A percentile compares a stretch with the other conserved stretches of the same genome.
Conservation (phyloP, 176 grass and related monocot species). For the Zizania latifolia region DNA sequence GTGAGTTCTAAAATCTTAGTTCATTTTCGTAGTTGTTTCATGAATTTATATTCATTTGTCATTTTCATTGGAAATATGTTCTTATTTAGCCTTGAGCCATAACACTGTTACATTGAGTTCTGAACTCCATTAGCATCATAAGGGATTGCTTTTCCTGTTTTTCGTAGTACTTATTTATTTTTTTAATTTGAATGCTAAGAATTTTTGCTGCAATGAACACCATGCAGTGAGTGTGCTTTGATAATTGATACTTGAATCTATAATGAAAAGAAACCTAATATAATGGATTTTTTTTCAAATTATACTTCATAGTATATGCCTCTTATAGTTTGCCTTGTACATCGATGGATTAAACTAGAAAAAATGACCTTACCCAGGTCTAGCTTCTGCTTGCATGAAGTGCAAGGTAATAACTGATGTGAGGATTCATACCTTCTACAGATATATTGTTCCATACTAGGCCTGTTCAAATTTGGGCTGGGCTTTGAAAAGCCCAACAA, state of each 20-base stretch:
- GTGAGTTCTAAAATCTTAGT: constrained; percentile 52
- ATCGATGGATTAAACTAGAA: not conserved
- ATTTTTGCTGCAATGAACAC: not conserved
- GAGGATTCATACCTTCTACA: not conserved
- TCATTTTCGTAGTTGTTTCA: constrained; percentile 17
- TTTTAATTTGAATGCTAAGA: not conserved
- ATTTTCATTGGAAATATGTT: not conserved
- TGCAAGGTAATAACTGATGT: not conserved
- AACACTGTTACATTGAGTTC: not conserved
- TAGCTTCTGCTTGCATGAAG: not conserved
- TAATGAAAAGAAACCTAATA: not conserved
- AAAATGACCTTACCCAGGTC: not conserved
- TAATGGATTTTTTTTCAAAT: not conserved
- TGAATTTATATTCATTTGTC: constrained; percentile 10
- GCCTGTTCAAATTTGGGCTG: too few relatives aligned
- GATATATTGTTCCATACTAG: not conserved
- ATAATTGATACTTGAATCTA: not conserved
- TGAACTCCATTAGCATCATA: not conserved
- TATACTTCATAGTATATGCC: not conserved
- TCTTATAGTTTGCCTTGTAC: not conserved
- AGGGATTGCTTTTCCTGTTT: not conserved
- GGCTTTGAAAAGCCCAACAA: too few relatives aligned
- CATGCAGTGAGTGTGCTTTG: not conserved
- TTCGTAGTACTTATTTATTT: not conserved
- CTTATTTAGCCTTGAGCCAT: not conserved